Evolutionary conservation across 305 asterid genomes (phyloP), one percentile per base, ranked within the genome.

Genomic region (Solanum hybrid): DNA sequence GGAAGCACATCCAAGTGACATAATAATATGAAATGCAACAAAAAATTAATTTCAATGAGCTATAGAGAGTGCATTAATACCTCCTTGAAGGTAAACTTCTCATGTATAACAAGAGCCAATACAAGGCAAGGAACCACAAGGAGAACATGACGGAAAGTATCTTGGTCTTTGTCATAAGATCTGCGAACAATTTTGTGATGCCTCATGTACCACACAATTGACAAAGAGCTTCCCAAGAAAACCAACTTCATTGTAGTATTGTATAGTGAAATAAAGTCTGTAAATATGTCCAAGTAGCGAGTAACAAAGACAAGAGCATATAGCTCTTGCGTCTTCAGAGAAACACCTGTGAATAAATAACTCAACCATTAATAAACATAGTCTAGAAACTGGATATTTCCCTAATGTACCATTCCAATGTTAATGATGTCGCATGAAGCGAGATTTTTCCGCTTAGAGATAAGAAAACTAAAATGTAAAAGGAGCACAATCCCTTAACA

Each of bases 121-220:
- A 96, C 14, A 32, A 96, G 90, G 92, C 99, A 97, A 1, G 99
- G 99, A 72, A 95, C 34, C 85, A 97, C 86, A 66, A 97, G 98
- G 92, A 95, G 93, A 91, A 91, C 90, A 91, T 97, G 99, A 90
- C 99, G 99, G 90, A 97, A 96, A 38, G 99, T 95, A 90, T 97
- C 99, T 89, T 95, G 99, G 69, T 97, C 99, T 90, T 92, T 97
- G 92, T 97, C 98, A 80, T 97, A 97, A 75, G 99, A 97, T 92
- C 99, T 97, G 87, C 98, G 95, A 14, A 97, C 99, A 51, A 96
- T 91, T 94, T 95, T 97, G 95, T 97, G 99, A 87, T 90, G 94
- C 93, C 97, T 95, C 87, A 96, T 96, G 90, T 97, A 97, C 99
- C 99, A 97, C 51, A 97, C 98, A 45, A 97, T 96, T 26, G 99